Conservation (phyloP, 805 yeast species). For the Zygotorulaspora florentina region DNA sequence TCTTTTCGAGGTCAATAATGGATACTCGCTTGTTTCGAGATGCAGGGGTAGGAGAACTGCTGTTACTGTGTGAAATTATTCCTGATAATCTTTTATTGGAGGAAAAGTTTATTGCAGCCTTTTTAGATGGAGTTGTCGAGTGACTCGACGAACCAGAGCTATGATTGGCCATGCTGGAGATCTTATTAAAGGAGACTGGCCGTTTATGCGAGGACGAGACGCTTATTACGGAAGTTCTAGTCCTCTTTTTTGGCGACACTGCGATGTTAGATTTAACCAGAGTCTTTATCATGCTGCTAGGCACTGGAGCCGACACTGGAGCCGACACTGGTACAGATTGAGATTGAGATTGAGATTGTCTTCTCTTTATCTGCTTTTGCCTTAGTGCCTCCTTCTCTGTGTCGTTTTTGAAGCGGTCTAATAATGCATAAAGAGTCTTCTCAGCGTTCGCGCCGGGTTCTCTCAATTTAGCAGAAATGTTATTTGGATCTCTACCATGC, state of each 20-base stretch:
- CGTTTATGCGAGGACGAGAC: constrained; percentile 48
- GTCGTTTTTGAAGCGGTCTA: constrained; percentile 69
- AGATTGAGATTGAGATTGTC: constrained; percentile 30
- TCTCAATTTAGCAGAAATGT: constrained; percentile 49
- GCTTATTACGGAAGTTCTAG: constrained; percentile 41
- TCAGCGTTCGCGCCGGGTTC: constrained; percentile 63
- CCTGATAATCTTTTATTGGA: constrained; percentile 29
- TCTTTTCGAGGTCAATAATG: constrained; percentile 19
- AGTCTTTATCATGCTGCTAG: constrained; percentile 7
- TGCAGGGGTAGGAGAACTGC: constrained; percentile 32
- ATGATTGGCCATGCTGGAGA: constrained; percentile 24
- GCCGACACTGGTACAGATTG: constrained; percentile 3
- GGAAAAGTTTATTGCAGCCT: constrained; percentile 26
- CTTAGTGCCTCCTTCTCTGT: constrained; percentile 30
- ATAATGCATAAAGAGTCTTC: constrained; percentile 72
- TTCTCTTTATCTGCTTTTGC: constrained; percentile 40
- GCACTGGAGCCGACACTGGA: constrained; percentile 10
- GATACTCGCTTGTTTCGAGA: constrained; percentile 28
- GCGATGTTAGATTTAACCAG: constrained; percentile 5
- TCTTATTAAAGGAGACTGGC: constrained; percentile 43
- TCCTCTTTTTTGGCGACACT: constrained; percentile 33
- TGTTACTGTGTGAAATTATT: constrained; percentile 14
- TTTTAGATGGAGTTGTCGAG: constrained; percentile 23
- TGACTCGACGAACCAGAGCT: constrained; percentile 22
- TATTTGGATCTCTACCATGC: constrained; percentile 64